Evolutionary conservation across 805 yeast genomes (phyloP).

Genomic region (Candida caryicola): DNA sequence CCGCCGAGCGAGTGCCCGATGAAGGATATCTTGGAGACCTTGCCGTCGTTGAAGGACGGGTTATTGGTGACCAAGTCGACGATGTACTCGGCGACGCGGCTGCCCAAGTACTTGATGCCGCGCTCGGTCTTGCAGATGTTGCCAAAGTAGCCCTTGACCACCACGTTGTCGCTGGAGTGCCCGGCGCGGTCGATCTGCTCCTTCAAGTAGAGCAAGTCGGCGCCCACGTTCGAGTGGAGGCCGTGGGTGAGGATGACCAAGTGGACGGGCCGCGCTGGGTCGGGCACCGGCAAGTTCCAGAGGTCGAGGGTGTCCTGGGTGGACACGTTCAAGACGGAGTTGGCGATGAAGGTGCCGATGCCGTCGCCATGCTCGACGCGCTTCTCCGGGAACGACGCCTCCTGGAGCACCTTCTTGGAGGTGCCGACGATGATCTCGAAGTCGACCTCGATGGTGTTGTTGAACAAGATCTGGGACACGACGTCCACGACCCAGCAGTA

Average conservation of each 20-base stretch:
- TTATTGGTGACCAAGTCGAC: constrained; percentile 50
- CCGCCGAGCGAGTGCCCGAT: constrained; percentile 96
- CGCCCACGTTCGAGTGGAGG: constrained; percentile 81
- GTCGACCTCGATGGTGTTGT: constrained; percentile 62
- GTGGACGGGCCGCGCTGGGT: constrained; percentile 61
- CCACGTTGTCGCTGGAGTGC: constrained; percentile 54
- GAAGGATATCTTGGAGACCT: constrained; percentile 69
- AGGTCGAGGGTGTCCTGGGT: constrained; percentile 61
- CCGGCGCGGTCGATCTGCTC: constrained; percentile 64
- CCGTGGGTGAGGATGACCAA: constrained; percentile 89
- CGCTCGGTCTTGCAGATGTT: constrained; percentile 86
- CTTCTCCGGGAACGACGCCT: constrained; percentile 23
- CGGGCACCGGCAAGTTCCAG: constrained; percentile 67
- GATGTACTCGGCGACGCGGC: constrained; percentile 72
- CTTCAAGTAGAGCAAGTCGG: constrained; percentile 85
- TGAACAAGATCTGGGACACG: constrained; percentile 74
- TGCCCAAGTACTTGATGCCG: constrained; percentile 83
- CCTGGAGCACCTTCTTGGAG: constrained; percentile 36
- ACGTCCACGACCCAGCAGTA: constrained; percentile 82
- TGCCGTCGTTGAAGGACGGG: constrained; percentile 32
- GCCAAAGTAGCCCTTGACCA: constrained; percentile 79
- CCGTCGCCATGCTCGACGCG: constrained; percentile 22
- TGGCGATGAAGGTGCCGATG: constrained; percentile 25
- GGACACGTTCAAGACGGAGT: constrained; percentile 42
- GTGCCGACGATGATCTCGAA: constrained; percentile 60